Conservation (phyloP, 371 early-diverging fungal genomes). For the Mortierella sp. region DNA sequence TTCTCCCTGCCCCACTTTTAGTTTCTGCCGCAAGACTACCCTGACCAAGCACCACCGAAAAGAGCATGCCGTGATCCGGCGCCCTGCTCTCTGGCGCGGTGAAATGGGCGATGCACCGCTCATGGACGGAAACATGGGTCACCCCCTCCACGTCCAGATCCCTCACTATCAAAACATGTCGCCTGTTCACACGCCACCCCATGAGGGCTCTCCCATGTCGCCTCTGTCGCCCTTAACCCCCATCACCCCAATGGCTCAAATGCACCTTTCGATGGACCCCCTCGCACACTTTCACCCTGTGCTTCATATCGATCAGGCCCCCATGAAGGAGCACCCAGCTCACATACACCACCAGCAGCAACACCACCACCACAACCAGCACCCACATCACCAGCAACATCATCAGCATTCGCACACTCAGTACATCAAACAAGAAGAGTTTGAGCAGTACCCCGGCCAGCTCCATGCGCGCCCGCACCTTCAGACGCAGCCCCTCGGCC, state of each 20-base stretch:
- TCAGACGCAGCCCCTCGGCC: slow-evolving; percentile 24
- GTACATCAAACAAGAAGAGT: slow-evolving; percentile 23
- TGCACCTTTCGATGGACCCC: slow-evolving; percentile 40
- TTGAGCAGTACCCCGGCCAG: slow-evolving; percentile 18
- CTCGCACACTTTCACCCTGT: slow-evolving; percentile 42
- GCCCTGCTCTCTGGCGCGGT: slow-evolving; percentile 32
- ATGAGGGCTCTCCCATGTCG: slow-evolving; percentile 48
- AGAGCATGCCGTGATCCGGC: slow-evolving; percentile 45
- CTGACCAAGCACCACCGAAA: slow-evolving; percentile 74
- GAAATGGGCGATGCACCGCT: slow-evolving; percentile 28
- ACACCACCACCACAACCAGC: slow-evolving; percentile 14
- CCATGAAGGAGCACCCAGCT: slow-evolving; percentile 18
- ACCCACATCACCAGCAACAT: slow-evolving; percentile 18
- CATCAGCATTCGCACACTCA: slow-evolving; percentile 10
- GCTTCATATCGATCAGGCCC: slow-evolving; percentile 24
- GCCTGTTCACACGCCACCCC: slow-evolving; percentile 45
- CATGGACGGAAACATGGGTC: slow-evolving; percentile 25
- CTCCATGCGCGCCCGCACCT: slow-evolving; percentile 19
- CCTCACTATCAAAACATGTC: slow-evolving; percentile 44
- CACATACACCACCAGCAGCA: slow-evolving; percentile 25
- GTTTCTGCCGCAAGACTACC: slow-evolving; percentile 78
- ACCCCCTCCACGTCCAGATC: slow-evolving; percentile 46
- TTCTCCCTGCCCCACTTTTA: neutral
- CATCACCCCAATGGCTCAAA: slow-evolving; percentile 31
- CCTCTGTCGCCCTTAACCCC: slow-evolving; percentile 50